These are phyloP conservation scores for Buddleja alternifolia DNA, from an alignment of 257 asterid species.

Conservation along the genomic window DNA sequence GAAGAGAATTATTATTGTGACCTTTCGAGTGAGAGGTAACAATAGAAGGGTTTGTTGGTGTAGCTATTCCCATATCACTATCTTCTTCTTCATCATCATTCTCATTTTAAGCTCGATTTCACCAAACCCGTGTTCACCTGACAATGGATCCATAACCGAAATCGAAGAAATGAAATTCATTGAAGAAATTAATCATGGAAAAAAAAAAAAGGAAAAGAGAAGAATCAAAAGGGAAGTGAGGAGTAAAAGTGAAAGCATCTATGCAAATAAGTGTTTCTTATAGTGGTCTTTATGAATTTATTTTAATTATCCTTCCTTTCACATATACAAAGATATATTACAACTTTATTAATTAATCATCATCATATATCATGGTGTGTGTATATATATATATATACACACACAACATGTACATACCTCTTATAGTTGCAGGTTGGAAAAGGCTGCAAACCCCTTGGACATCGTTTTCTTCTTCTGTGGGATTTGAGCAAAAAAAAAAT, in stretches of 20 bases:
- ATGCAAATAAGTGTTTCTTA: slow-evolving; percentile 19
- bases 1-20: slow-evolving; percentile 31
- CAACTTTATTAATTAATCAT: slow-evolving; percentile 50
- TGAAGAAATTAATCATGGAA: neutral
- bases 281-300: slow-evolving; percentile 26
- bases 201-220: slow-evolving; percentile 8
- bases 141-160: slow-evolving; percentile 30
- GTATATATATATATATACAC: too few species aligned
- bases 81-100: slow-evolving; percentile 49
- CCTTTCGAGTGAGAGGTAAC: slow-evolving; percentile 47
- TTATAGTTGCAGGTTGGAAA: slow-evolving; percentile 73
- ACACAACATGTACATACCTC: slow-evolving; percentile 55
- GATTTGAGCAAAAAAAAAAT: slow-evolving; percentile 40
- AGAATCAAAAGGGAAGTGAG: slow-evolving; percentile 42
- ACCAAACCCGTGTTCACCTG: slow-evolving; percentile 23
- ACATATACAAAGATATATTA: slow-evolving; percentile 28
- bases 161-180: slow-evolving; percentile 21
- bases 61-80: slow-evolving; percentile 62
- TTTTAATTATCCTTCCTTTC: slow-evolving; percentile 20
- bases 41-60: slow-evolving; percentile 33
- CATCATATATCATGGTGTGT: too few species aligned
- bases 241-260: slow-evolving; percentile 55
- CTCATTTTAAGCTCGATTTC: slow-evolving; percentile 15
- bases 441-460: slow-evolving; percentile 64
- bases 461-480: slow-evolving; percentile 84